Evolutionary conservation across 2,329 filamentous ascomycete genomes (phyloP), one percentile per base, ranked within the genome.

Genomic region (Curvularia hawaiiensis): DNA sequence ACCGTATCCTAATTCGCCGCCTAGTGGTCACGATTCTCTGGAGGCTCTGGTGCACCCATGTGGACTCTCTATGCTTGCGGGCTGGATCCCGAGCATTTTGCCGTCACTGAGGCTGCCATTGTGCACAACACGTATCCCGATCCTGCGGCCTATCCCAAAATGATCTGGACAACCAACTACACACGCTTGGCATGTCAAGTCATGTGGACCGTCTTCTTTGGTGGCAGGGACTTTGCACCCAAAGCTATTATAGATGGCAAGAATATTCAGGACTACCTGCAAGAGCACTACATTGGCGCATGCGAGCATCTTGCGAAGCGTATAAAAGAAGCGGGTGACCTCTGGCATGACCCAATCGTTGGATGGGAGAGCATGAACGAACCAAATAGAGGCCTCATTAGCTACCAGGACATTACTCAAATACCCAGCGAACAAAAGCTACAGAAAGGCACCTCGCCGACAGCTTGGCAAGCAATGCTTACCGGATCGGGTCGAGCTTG

Each of bases 161-260:
- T 99, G 96, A 94, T 98, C 56, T 99, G 95, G 95, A 92, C 94
- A 16, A 98, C 96, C 50, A 99, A 99, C 74, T 99, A 99, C 77
- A 90, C 87, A 60, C 86, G 95, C 24, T 82, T 98, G 49, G 93
- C 90, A 3, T 90, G 89, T 49, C 91, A 93, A 64, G 93, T 92
- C 45, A 92, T 98, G 66, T 98, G 97, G 74, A 97, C 94, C 0
- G 79, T 98, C 50, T 99, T 97, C 79, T 99, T 96, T 75, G 93
- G 85, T 9, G 95, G 95, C 35, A 87, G 83, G 62, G 91, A 96
- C 69, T 98, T 97, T 80, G 91, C 95, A 1, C 96, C 96, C 3
- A 97, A 97, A 71, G 97, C 94, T 65, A 90, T 97, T 65, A 94
- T 99, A 54, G 88, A 99, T 73, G 92, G 92, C 40, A 83, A 92